Conservation (phyloP, 2,329 filamentous ascomycete species). For the Hypoxylon sp. region DNA sequence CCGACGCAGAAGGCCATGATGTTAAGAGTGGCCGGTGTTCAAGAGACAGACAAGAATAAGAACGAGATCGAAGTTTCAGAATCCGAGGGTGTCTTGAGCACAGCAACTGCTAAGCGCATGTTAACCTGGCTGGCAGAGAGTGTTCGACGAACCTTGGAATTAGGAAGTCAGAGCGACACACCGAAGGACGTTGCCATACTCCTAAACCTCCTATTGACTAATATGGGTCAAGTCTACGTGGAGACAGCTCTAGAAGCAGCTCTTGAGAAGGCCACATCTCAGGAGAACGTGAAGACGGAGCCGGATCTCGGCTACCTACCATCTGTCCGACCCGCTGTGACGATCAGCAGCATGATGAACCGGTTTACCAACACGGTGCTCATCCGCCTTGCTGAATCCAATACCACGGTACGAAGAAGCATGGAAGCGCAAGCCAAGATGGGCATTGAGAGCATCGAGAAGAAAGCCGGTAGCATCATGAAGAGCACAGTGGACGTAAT, state of each 20-base stretch:
- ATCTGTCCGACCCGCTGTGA: slow-evolving; percentile 84
- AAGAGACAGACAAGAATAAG: slow-evolving; percentile 80
- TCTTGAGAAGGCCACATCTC: slow-evolving; percentile 78
- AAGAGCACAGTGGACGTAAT: slow-evolving; percentile 75
- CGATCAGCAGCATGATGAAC: slow-evolving; percentile 92
- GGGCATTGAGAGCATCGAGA: slow-evolving; percentile 84
- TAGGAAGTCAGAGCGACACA: slow-evolving; percentile 89
- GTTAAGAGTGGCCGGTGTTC: slow-evolving; percentile 87
- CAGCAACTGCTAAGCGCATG: slow-evolving; percentile 96
- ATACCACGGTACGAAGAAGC: slow-evolving; percentile 88
- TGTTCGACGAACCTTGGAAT: slow-evolving; percentile 89
- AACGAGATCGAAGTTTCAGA: slow-evolving; percentile 93
- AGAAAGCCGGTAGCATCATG: slow-evolving; percentile 78
- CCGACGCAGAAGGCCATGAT: slow-evolving; percentile 91
- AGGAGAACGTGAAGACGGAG: slow-evolving; percentile 85
- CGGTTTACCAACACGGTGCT: slow-evolving; percentile 92
- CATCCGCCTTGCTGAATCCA: slow-evolving; percentile 88
- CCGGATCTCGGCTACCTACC: slow-evolving; percentile 90
- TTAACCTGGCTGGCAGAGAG: slow-evolving; percentile 97
- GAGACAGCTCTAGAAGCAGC: slow-evolving; percentile 78
- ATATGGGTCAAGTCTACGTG: slow-evolving; percentile 87
- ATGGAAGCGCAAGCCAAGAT: slow-evolving; percentile 86
- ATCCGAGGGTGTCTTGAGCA: slow-evolving; percentile 85
- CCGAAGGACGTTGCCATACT: slow-evolving; percentile 93
- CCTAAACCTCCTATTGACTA: slow-evolving; percentile 84